Conservation (phyloP, 179 eudicot genomes). For the Corrigiola litoralis region DNA sequence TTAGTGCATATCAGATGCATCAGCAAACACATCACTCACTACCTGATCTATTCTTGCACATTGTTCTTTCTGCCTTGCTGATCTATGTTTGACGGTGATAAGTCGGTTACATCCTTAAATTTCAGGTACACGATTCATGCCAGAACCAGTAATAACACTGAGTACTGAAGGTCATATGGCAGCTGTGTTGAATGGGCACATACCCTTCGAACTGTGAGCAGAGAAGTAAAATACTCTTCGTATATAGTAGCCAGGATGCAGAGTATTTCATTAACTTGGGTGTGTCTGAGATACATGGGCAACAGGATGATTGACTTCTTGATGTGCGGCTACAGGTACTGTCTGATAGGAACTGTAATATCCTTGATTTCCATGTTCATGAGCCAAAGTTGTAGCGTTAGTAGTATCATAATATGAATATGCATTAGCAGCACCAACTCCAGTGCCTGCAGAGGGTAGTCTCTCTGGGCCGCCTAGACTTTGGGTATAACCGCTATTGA, state of each 20-base stretch:
- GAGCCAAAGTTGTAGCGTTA: constrained; percentile 3
- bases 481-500: not conserved
- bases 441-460: constrained; percentile 4
- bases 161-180: too few species aligned
- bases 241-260: not conserved
- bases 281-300: constrained; percentile 1
- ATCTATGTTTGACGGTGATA: too few species aligned
- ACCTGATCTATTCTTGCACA: too few species aligned
- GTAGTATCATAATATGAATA: not conserved
- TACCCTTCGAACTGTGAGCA: not conserved
- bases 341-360: constrained; percentile 7
- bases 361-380: constrained; percentile 19
- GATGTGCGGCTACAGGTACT: constrained; percentile 6
- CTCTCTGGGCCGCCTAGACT: not conserved
- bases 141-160: too few species aligned
- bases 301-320: not conserved
- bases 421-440: not conserved
- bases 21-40: too few species aligned
- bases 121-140: too few species aligned
- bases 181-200: constrained; percentile 3
- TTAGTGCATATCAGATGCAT: too few species aligned
- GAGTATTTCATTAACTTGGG: constrained; percentile 7
- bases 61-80: too few species aligned
- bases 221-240: constrained; percentile 13
- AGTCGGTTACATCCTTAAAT: too few species aligned